phyloP scores from a whole-genome alignment of 768 basidiomycete genomes.

The Suillus variegatus region DNA sequence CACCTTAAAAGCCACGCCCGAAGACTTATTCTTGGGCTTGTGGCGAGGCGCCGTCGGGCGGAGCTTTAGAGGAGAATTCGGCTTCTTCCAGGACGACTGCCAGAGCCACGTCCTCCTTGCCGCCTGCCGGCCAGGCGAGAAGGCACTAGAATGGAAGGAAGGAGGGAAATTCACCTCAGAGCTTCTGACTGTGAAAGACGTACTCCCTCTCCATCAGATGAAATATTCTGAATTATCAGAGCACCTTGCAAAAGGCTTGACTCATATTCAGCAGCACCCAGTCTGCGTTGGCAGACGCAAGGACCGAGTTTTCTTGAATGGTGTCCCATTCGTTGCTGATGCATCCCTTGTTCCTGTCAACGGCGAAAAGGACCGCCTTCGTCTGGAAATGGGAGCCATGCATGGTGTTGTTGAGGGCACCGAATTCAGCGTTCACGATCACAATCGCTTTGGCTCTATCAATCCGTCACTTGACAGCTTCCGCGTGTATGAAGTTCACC shows the following conservation, averaged over 20 bases:
- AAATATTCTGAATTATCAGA: slow-evolving; percentile 51
- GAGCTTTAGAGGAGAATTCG: slow-evolving; percentile 37
- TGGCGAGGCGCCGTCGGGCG: slow-evolving; percentile 50
- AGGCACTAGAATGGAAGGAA: slow-evolving; percentile 60
- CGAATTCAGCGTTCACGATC: slow-evolving; percentile 60
- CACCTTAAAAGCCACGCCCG: slow-evolving; percentile 51
- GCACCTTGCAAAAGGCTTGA: slow-evolving; percentile 39
- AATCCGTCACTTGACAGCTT: slow-evolving; percentile 55
- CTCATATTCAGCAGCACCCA: slow-evolving; percentile 44
- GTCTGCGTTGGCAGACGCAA: slow-evolving; percentile 51
- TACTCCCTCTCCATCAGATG: slow-evolving; percentile 52
- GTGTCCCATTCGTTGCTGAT: slow-evolving; percentile 56
- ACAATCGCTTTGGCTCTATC: slow-evolving; percentile 59
- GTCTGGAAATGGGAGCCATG: slow-evolving; percentile 57
- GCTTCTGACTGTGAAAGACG: slow-evolving; percentile 49
- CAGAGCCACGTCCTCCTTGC: slow-evolving; percentile 55
- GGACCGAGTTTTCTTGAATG: slow-evolving; percentile 54
- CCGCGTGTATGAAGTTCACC: slow-evolving; percentile 52
- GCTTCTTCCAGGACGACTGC: slow-evolving; percentile 44
- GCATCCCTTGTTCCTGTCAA: slow-evolving; percentile 47
- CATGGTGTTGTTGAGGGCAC: slow-evolving; percentile 67
- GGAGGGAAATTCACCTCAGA: slow-evolving; percentile 63
- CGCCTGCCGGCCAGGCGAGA: slow-evolving; percentile 55
- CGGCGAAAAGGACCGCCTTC: slow-evolving; percentile 41
- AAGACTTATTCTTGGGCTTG: slow-evolving; percentile 56